Evolutionary conservation across 140 eudicot species (phyloP).

Genomic region (Flaveria floridana): DNA sequence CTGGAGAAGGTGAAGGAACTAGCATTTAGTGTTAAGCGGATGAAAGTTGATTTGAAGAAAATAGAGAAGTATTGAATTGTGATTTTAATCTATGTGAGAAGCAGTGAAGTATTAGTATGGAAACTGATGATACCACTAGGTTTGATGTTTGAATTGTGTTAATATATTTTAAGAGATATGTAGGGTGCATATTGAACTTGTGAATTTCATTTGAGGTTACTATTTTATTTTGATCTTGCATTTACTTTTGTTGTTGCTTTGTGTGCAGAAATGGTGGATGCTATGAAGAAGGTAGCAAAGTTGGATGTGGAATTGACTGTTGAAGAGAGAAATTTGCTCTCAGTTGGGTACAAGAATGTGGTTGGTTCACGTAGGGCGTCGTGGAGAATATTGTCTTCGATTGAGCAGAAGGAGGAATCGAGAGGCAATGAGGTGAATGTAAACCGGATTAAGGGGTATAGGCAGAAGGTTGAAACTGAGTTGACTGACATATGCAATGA

Average conservation of each 20-base stretch:
- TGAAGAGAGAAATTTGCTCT: constrained; percentile 66
- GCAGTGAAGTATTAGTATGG: too few species aligned
- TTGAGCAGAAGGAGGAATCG: constrained; percentile 64
- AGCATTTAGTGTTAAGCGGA: not conserved
- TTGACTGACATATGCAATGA: constrained; percentile 48
- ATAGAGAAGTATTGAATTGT: not conserved
- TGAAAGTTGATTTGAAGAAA: too few species aligned
- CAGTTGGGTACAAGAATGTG: constrained; percentile 66
- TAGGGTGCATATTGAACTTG: constrained; percentile 8
- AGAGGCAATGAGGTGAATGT: constrained; percentile 60
- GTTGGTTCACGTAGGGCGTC: constrained; percentile 66
- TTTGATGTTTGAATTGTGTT: not conserved
- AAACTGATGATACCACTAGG: not conserved
- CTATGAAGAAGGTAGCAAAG: constrained; percentile 63
- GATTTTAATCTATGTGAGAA: not conserved
- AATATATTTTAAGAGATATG: constrained; percentile 1
- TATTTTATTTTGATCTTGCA: constrained; percentile 6
- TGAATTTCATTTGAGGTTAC: not conserved
- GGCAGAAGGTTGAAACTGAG: constrained; percentile 61
- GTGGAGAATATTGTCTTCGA: constrained; percentile 65
- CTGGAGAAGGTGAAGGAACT: too few species aligned
- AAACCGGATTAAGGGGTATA: constrained; percentile 56
- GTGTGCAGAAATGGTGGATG: constrained; percentile 67
- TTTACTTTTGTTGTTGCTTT: constrained; percentile 6
- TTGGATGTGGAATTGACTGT: constrained; percentile 61